Evolutionary conservation across 164 flowering plant species (phyloP).

Genomic region (Saururus chinensis): DNA sequence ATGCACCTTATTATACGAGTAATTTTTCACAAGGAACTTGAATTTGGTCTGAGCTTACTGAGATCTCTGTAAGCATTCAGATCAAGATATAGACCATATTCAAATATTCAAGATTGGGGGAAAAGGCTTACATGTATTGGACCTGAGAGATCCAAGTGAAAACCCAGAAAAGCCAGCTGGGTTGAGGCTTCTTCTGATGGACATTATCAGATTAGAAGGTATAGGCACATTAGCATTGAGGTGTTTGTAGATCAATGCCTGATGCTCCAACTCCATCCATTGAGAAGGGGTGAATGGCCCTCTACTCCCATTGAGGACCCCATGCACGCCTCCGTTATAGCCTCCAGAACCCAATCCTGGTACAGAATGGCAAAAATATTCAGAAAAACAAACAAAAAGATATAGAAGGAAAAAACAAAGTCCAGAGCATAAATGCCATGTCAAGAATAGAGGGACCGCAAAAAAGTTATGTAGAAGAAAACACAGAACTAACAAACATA

Average conservation of each 20-base stretch:
- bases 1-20: too few species aligned
- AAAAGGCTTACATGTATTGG: conserved; percentile 43
- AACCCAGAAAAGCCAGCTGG: conserved; percentile 44
- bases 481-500: not conserved
- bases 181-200: conserved; percentile 58
- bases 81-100: too few species aligned
- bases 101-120: not conserved
- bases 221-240: conserved; percentile 62
- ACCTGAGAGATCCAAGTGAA: conserved; percentile 40
- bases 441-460: not conserved
- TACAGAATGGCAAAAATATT: conserved; percentile 1
- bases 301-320: conserved; percentile 36
- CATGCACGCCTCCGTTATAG: conserved; percentile 35
- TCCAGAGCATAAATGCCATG: not conserved
- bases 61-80: too few species aligned
- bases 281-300: conserved; percentile 84
- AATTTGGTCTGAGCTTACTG: too few species aligned
- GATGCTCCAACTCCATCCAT: conserved; percentile 89
- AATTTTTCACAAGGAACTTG: too few species aligned
- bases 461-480: conserved; percentile 2
- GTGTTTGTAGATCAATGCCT: conserved; percentile 85
- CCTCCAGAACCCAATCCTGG: conserved; percentile 45
- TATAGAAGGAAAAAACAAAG: too few species aligned
- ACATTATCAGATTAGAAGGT: conserved; percentile 66
- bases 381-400: not conserved